Conservation (phyloP, 176 grass and related monocot species). For the Cenchrus fungigraminus region DNA sequence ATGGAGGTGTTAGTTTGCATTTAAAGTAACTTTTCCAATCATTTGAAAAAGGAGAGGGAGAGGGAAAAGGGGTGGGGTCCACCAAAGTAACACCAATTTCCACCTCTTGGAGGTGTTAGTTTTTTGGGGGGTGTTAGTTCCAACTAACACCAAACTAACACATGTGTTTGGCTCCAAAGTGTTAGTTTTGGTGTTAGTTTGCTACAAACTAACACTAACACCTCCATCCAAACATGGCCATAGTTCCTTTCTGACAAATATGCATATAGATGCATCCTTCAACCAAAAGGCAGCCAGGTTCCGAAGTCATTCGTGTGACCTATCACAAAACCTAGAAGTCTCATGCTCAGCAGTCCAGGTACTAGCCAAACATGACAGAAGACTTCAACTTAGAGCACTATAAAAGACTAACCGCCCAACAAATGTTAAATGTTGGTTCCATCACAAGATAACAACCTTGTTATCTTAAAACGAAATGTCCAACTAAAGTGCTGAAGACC, state of each 20-base stretch:
- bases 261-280: background rate
- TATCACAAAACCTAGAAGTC: background rate
- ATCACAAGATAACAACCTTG: background rate
- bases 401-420: background rate
- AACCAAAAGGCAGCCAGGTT: background rate
- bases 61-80: no score
- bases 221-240: no score
- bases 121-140: no score
- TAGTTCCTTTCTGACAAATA: background rate
- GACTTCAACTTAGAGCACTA: conserved; percentile 9
- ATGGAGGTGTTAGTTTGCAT: no score
- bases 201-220: no score
- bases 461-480: conserved; percentile 16
- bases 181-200: no score
- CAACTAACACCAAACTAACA: no score
- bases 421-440: background rate
- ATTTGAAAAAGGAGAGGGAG: no score
- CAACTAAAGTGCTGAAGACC: background rate
- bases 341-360: background rate
- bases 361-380: background rate
- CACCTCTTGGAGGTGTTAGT: no score
- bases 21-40: no score
- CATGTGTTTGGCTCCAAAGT: no score
- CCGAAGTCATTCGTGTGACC: conserved; percentile 11
- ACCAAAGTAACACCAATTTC: no score